Conservation (phyloP, 306 rosid species). For the Psophocarpus tetragonolobus region DNA sequence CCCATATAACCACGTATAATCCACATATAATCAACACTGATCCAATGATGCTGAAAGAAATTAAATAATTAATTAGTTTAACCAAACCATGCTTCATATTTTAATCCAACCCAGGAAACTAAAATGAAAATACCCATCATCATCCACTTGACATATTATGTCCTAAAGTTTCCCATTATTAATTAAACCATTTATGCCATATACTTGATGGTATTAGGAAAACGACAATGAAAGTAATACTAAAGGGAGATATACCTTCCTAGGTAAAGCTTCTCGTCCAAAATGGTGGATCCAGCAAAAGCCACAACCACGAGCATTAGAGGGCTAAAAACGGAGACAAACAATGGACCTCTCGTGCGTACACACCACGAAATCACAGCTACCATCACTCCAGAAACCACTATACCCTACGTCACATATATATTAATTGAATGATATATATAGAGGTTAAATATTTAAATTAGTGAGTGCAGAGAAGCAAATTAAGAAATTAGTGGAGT, state of each 20-base stretch:
- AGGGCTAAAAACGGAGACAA: slow-evolving; percentile 40
- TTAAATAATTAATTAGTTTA: not conserved
- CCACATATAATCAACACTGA: slow-evolving; percentile 44
- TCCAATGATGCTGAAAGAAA: slow-evolving; percentile 42
- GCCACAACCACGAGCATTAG: slow-evolving; percentile 38
- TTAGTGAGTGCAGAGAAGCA: not conserved
- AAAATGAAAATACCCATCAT: no score
- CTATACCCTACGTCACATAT: slow-evolving; percentile 31
- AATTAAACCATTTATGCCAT: no score
- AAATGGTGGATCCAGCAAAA: slow-evolving; percentile 33
- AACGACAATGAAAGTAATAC: not conserved
- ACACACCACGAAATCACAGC: slow-evolving; percentile 33
- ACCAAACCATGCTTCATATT: no score
- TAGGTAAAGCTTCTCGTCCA: slow-evolving; percentile 40
- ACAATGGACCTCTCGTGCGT: slow-evolving; percentile 36
- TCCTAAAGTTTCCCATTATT: no score
- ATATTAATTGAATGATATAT: not conserved
- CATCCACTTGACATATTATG: no score
- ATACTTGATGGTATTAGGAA: no score
- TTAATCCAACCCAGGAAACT: no score
- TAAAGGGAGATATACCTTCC: slow-evolving; percentile 27
- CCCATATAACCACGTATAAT: slow-evolving; percentile 51
- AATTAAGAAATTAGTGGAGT: no score
- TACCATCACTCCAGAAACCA: slow-evolving; percentile 39
- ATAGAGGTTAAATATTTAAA: not conserved